phyloP scores from a whole-genome alignment of 1,284 basidiomycete genomes.

The Puccinia novopanici region DNA sequence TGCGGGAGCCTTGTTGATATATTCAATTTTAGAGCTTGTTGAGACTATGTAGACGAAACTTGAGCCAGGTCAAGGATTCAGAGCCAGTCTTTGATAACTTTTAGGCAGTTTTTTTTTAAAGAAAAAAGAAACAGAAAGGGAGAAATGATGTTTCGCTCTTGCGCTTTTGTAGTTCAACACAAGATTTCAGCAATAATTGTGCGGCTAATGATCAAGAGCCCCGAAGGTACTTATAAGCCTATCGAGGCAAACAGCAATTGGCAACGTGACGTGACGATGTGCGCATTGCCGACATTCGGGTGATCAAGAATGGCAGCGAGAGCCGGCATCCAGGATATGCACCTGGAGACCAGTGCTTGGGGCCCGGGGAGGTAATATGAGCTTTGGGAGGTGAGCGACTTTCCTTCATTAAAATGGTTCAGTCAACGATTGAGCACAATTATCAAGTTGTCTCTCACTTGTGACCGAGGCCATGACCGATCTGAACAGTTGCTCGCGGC shows the following conservation, averaged over 20 bases:
- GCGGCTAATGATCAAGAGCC: not conserved
- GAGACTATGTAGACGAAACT: not conserved
- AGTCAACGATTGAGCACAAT: not conserved
- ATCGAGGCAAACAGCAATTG: not conserved
- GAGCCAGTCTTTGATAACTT: not conserved
- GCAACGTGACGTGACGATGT: not conserved
- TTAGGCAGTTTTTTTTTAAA: not conserved
- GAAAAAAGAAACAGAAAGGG: not conserved
- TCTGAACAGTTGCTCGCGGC: not conserved
- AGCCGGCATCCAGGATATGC: not conserved
- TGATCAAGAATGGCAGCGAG: not conserved
- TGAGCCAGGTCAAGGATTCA: not conserved
- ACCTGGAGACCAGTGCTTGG: not conserved
- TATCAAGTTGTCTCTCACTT: not conserved
- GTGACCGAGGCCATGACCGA: not conserved
- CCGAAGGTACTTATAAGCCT: not conserved
- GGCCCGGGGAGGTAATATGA: too few relatives aligned
- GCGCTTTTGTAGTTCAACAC: not conserved
- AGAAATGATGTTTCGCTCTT: not conserved
- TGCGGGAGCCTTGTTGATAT: not conserved
- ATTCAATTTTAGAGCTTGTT: not conserved
- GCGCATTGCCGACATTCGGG: not conserved
- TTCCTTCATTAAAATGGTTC: not conserved
- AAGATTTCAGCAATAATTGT: not conserved
- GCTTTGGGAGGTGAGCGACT: not conserved